phyloP scores from a whole-genome alignment of 805 yeast species.

The Suhomyces emberorum region DNA sequence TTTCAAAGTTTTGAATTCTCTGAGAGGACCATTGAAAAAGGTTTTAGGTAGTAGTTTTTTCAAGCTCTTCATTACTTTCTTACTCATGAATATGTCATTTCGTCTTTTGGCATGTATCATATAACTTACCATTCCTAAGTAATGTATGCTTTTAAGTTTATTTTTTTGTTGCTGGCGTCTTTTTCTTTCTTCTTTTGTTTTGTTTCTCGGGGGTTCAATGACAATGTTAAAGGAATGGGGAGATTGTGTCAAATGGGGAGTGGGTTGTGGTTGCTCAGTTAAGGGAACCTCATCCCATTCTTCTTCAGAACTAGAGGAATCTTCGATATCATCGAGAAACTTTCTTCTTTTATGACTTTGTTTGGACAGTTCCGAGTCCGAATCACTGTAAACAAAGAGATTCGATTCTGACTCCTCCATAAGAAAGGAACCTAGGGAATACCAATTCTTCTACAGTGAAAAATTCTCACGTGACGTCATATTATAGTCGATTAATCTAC shows the following conservation, averaged over 20 bases:
- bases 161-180: slow-evolving; percentile 11
- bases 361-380: no score
- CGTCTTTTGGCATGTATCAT: slow-evolving; percentile 19
- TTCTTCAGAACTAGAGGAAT: slow-evolving; percentile 3
- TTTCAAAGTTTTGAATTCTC: slow-evolving; percentile 14
- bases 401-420: not conserved
- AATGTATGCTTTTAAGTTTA: slow-evolving; percentile 10
- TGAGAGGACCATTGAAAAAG: slow-evolving; percentile 13
- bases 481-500: no score
- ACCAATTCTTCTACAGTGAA: no score
- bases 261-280: not conserved
- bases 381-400: not conserved
- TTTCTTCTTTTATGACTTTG: no score
- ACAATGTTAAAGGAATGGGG: slow-evolving; percentile 2
- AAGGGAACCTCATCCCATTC: slow-evolving; percentile 10
- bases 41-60: slow-evolving; percentile 24
- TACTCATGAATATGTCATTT: slow-evolving; percentile 18
- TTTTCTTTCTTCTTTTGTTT: slow-evolving; percentile 8
- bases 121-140: slow-evolving; percentile 23
- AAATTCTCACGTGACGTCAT: no score
- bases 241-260: not conserved
- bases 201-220: slow-evolving; percentile 2
- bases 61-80: slow-evolving; percentile 17
- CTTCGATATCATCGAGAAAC: no score
- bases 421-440: no score